Percentiles rank a stretch among this genome's conserved stretches.
These are phyloP conservation scores for Gossypium herbaceum DNA, from an alignment of 345 rosid species.

Conservation along the genomic window DNA sequence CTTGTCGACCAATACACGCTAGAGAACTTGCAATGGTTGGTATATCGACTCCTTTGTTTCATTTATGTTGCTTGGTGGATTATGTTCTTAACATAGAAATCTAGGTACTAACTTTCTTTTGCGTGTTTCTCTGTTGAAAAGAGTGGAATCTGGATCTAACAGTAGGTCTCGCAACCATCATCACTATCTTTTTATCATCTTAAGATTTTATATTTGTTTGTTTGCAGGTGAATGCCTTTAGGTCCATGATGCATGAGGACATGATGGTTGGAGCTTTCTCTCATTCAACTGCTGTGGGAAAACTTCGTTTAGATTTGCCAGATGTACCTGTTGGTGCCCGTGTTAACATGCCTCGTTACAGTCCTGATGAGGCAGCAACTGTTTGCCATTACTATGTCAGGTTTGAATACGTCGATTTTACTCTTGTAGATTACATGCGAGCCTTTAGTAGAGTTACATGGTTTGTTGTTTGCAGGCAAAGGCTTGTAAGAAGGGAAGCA, in stretches of 20 bases:
- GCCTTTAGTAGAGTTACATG: not conserved
- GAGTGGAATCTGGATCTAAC: not conserved
- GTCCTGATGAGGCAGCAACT: slow-evolving; percentile 75
- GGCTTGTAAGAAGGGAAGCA: slow-evolving; percentile 62
- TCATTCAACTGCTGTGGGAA: slow-evolving; percentile 93
- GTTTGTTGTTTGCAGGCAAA: slow-evolving; percentile 57
- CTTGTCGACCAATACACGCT: slow-evolving; percentile 76
- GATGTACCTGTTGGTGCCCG: slow-evolving; percentile 88
- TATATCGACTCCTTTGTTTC: slow-evolving; percentile 9
- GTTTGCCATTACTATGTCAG: slow-evolving; percentile 92
- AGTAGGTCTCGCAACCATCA: not conserved
- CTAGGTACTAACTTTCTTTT: not conserved
- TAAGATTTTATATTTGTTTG: slow-evolving; percentile 12
- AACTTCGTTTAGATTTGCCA: slow-evolving; percentile 81
- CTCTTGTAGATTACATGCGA: not conserved
- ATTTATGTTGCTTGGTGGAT: not conserved
- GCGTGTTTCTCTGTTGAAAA: not conserved
- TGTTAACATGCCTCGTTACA: slow-evolving; percentile 58
- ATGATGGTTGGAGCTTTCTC: slow-evolving; percentile 98
- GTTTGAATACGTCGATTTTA: slow-evolving; percentile 32
- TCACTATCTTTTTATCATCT: not conserved
- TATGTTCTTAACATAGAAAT: not conserved
- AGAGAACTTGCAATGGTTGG: slow-evolving; percentile 84
- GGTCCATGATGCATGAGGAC: slow-evolving; percentile 85
- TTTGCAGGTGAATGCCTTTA: slow-evolving; percentile 83